Evolutionary conservation across 345 rosid genomes (phyloP).

Genomic region (Salix caprea): DNA sequence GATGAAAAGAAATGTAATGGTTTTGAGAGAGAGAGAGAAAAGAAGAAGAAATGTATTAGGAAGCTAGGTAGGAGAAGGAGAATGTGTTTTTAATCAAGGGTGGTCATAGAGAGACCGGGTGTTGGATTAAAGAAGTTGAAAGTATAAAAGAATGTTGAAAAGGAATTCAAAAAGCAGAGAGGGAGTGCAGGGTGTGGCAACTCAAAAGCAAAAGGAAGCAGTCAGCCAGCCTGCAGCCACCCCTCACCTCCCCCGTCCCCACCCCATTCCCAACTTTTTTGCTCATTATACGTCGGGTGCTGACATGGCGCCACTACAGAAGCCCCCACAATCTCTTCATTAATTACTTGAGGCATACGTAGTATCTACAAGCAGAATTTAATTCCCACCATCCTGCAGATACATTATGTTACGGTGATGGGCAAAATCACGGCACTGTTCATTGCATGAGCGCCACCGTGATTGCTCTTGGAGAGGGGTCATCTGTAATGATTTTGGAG

Average conservation of each 20-base stretch:
- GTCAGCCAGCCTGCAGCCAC: neutral
- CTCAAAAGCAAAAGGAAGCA: constrained; percentile 17
- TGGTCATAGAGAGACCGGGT: neutral
- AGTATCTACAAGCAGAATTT: neutral
- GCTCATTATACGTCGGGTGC: constrained; percentile 18
- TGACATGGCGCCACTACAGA: constrained; percentile 29
- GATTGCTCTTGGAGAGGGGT: neutral
- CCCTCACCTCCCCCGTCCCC: constrained; percentile 24
- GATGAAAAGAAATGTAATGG: neutral
- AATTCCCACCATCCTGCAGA: neutral
- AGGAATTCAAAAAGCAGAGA: constrained; percentile 32
- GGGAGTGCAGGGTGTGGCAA: constrained; percentile 25
- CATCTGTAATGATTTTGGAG: neutral
- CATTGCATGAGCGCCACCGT: neutral
- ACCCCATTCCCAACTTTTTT: constrained; percentile 13
- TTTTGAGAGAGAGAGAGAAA: constrained; percentile 3
- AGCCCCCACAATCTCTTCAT: neutral
- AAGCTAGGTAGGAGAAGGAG: neutral
- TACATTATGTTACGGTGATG: neutral
- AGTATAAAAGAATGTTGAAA: constrained; percentile 17
- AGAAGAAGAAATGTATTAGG: constrained; percentile 1
- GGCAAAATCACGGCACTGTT: neutral
- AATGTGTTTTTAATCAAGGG: neutral
- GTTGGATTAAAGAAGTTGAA: constrained; percentile 6
- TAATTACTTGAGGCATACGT: constrained; percentile 19